Evolutionary conservation across 2,329 filamentous ascomycete genomes (phyloP).

Genomic region (Nemania abortiva): DNA sequence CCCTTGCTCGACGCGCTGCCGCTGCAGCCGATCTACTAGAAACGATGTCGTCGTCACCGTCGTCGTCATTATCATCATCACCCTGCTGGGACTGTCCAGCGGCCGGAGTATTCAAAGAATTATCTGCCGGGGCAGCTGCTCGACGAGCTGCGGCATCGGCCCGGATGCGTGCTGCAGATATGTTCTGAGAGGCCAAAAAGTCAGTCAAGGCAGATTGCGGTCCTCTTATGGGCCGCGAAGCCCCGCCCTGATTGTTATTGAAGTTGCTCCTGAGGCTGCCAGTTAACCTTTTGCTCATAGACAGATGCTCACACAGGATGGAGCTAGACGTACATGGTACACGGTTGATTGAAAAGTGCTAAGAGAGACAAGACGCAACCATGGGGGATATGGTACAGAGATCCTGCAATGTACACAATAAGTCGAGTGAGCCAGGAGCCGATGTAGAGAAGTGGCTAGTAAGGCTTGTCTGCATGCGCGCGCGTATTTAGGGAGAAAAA

Average conservation of each 20-base stretch:
- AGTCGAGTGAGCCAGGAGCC: background rate
- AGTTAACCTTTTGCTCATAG: conserved; percentile 25
- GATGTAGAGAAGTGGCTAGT: background rate
- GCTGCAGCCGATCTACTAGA: conserved; percentile 17
- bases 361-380: background rate
- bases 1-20: conserved; percentile 33
- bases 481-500: background rate
- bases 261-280: conserved; percentile 33
- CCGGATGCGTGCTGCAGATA: conserved; percentile 47
- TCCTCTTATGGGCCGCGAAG: conserved; percentile 44
- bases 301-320: background rate
- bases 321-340: conserved; percentile 40
- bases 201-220: conserved; percentile 50
- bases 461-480: background rate
- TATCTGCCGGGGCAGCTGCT: conserved; percentile 33
- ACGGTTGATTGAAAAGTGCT: background rate
- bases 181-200: conserved; percentile 50
- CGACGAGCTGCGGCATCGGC: conserved; percentile 40
- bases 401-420: conserved; percentile 1
- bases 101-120: conserved; percentile 27
- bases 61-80: conserved; percentile 32
- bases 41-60: conserved; percentile 27
- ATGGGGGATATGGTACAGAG: background rate
- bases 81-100: conserved; percentile 26
- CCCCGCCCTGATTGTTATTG: conserved; percentile 34